Percentiles rank a stretch among this genome's conserved stretches.
phyloP scores from a whole-genome alignment of 2,329 filamentous ascomycete species.

The Alternaria arbusti region DNA sequence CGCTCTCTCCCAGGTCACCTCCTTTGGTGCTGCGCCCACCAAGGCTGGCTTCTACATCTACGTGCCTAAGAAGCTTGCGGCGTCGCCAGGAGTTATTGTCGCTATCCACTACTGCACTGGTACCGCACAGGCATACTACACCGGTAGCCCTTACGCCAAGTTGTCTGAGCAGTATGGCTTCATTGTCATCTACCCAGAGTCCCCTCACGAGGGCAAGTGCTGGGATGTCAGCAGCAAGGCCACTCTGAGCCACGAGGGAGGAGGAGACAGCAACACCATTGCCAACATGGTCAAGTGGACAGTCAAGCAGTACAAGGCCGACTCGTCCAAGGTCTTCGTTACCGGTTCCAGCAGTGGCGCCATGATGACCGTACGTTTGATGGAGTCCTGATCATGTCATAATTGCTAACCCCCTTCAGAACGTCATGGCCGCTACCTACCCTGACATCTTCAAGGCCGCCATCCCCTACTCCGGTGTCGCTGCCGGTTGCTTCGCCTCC shows the following conservation, averaged over 20 bases:
- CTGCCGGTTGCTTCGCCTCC: slow-evolving; percentile 61
- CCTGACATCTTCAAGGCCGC: slow-evolving; percentile 62
- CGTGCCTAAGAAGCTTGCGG: slow-evolving; percentile 53
- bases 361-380: slow-evolving; percentile 58
- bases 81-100: slow-evolving; percentile 60
- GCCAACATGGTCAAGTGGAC: slow-evolving; percentile 66
- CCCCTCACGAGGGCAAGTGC: slow-evolving; percentile 60
- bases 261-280: slow-evolving; percentile 63
- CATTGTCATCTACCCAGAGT: slow-evolving; percentile 66
- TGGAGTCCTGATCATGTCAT: too few species aligned
- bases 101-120: slow-evolving; percentile 65
- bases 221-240: slow-evolving; percentile 65
- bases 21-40: slow-evolving; percentile 52
- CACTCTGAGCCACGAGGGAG: slow-evolving; percentile 63
- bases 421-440: slow-evolving; percentile 60
- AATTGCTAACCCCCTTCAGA: slow-evolving; percentile 27
- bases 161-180: slow-evolving; percentile 64
- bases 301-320: slow-evolving; percentile 58
- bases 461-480: slow-evolving; percentile 60
- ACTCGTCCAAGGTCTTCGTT: slow-evolving; percentile 60
- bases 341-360: slow-evolving; percentile 62
- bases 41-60: slow-evolving; percentile 62
- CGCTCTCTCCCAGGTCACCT: slow-evolving; percentile 48
- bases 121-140: slow-evolving; percentile 57
- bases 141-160: slow-evolving; percentile 59